Base-by-base conservation (phyloP, 169 alveolate genomes). In the Neospora caninum region DNA sequence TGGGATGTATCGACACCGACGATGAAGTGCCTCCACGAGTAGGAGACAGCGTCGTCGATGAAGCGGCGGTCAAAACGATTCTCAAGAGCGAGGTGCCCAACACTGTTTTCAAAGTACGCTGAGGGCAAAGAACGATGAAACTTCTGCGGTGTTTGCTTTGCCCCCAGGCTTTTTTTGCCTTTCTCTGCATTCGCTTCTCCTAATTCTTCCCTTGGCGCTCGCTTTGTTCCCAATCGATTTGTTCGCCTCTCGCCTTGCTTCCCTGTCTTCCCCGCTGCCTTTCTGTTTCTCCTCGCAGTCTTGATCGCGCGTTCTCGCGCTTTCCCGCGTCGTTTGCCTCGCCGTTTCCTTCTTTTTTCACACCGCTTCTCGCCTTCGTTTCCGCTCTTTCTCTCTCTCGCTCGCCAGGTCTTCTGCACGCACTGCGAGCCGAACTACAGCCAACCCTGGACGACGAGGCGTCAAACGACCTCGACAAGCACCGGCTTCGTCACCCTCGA, bases 341-440 rank as follows among this genome's bases (percentile, higher is more conserved):
- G n/a, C 7, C 31, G 34, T 64, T 73, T 2, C 86, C 29, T 6
- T 25, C 16, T 13, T 31, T 27, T 36, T 0, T 80, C 10, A 20
- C 69, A 0, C 22, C 91, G 16, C 16, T 41, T 27, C 91, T 27
- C 45, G 41, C 22, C 69, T 84, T n/a, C 20, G 64, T 25, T 18
- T 42, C 31, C 16, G 39, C 9, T 49, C 91, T 41, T 67, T 6
- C 67, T 43, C 25, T 83, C 54, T 39, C 25, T 34, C 86, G 18
- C 73, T 25, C 39, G 31, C 58, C 80, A 94, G 96, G 96, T 94
- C 43, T 94, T 88, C 78, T 94, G 96, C 91, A 94, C 96, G n/a
- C 96, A 94, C 80, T 94, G 95, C 70, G 93, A 91, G 93, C 96
- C 96, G 67, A 78, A 84, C 93, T 91, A 88, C 88, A 64, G 93